Evolutionary conservation across 176 grass and related monocot genomes (phyloP).

Genomic region (Phoenix roebelenii): DNA sequence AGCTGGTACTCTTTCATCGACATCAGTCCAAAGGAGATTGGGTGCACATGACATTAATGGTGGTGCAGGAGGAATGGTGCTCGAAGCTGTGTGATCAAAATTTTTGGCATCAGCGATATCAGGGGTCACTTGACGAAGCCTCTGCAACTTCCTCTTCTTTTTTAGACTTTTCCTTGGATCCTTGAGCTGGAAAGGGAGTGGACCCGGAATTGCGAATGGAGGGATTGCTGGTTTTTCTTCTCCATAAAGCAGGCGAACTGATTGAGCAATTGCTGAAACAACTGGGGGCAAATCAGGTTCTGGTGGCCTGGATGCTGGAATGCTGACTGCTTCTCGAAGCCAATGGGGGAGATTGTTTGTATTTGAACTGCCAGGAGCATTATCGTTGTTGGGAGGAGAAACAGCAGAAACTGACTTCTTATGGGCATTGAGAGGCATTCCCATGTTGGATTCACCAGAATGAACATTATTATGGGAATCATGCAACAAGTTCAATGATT

Average conservation of each 20-base stretch:
- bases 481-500: slow-evolving; percentile 34
- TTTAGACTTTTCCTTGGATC: slow-evolving; percentile 69
- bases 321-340: slow-evolving; percentile 85
- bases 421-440: slow-evolving; percentile 28
- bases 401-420: slow-evolving; percentile 17
- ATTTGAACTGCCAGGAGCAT: slow-evolving; percentile 45
- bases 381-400: slow-evolving; percentile 23
- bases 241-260: slow-evolving; percentile 69
- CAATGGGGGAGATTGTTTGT: slow-evolving; percentile 90
- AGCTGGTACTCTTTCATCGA: slow-evolving; percentile 13
- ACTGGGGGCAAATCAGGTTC: slow-evolving; percentile 46
- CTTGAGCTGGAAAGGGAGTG: slow-evolving; percentile 46
- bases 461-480: slow-evolving; percentile 38
- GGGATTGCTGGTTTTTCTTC: slow-evolving; percentile 62
- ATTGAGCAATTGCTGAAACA: slow-evolving; percentile 73
- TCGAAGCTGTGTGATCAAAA: slow-evolving; percentile 13
- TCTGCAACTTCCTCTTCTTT: slow-evolving; percentile 42
- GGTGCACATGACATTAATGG: slow-evolving; percentile 18
- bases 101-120: slow-evolving; percentile 14
- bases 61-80: slow-evolving; percentile 9
- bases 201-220: slow-evolving; percentile 58
- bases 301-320: slow-evolving; percentile 36
- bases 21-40: neutral
- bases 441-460: slow-evolving; percentile 35
- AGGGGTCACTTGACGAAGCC: slow-evolving; percentile 21